Conservation (phyloP, 257 asterid species). For the Gynochthodes officinalis region DNA sequence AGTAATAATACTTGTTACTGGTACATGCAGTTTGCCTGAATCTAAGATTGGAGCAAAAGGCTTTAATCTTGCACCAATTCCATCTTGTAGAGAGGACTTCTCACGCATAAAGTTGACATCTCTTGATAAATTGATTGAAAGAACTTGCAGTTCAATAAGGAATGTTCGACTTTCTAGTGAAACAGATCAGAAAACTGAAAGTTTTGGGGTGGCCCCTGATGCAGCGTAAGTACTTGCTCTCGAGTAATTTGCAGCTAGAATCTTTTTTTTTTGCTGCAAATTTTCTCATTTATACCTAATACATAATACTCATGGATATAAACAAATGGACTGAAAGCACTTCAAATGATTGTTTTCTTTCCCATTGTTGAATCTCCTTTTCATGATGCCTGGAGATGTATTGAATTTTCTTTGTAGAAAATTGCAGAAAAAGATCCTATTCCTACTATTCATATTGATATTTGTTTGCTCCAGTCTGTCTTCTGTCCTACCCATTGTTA, state of each 20-base stretch:
- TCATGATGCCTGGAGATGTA: not conserved
- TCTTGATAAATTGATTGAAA: slow-evolving; percentile 82
- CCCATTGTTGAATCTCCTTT: not conserved
- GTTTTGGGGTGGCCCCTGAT: slow-evolving; percentile 97
- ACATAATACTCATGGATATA: not conserved
- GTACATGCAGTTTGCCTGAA: slow-evolving; percentile 48
- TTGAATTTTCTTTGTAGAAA: not conserved
- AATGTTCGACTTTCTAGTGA: slow-evolving; percentile 91
- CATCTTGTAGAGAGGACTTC: slow-evolving; percentile 92
- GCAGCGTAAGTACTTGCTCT: slow-evolving; percentile 72
- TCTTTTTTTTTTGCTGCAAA: slow-evolving; percentile 1
- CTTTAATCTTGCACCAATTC: slow-evolving; percentile 60
- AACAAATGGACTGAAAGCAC: not conserved
- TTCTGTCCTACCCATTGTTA: not conserved
- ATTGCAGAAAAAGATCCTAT: not conserved
- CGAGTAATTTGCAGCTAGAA: not conserved
- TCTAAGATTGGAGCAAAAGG: slow-evolving; percentile 36
- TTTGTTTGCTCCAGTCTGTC: not conserved
- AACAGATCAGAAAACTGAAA: slow-evolving; percentile 68
- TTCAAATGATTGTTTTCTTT: not conserved
- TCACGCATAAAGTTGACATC: slow-evolving; percentile 81
- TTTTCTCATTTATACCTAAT: not conserved
- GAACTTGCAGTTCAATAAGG: slow-evolving; percentile 77
- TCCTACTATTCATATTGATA: not conserved
- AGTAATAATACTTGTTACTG: not conserved